phyloP scores from a whole-genome alignment of 2,329 filamentous ascomycete genomes.

The Harringtonia lauricola region DNA sequence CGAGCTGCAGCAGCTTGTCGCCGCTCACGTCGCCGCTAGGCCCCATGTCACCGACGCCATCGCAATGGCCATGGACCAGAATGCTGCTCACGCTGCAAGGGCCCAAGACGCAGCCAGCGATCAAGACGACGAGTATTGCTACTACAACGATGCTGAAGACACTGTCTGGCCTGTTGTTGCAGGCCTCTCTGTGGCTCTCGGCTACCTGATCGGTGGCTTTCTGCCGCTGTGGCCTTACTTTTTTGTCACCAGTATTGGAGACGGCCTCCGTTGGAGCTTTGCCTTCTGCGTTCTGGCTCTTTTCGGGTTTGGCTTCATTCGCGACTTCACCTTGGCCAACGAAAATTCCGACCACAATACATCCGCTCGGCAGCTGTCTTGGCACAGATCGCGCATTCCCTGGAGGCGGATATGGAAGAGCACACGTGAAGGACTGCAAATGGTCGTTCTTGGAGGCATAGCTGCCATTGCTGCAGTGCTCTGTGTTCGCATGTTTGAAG shows the following conservation, averaged over 20 bases:
- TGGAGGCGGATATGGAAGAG: conserved; percentile 15
- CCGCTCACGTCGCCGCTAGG: conserved; percentile 8
- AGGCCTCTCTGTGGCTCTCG: conserved; percentile 17
- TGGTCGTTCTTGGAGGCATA: conserved; percentile 20
- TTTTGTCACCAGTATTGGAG: conserved; percentile 15
- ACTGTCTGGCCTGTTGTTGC: conserved; percentile 13
- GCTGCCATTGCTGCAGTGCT: conserved; percentile 19
- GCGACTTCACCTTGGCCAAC: conserved; percentile 13
- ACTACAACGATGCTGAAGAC: neutral
- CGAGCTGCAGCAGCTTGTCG: conserved; percentile 11
- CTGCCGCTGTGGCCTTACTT: conserved; percentile 21
- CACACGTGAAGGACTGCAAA: conserved; percentile 18
- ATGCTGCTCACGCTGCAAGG: neutral
- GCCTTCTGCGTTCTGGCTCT: conserved; percentile 18
- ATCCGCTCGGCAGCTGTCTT: neutral
- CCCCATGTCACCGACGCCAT: conserved; percentile 4
- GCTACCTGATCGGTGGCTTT: conserved; percentile 19
- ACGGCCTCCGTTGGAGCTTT: conserved; percentile 21
- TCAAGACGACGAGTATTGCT: conserved; percentile 2
- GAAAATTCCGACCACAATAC: neutral
- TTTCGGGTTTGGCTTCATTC: conserved; percentile 19
- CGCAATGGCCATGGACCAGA: neutral
- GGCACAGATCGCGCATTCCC: conserved; percentile 2
- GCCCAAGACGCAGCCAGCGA: neutral
- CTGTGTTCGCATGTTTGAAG: conserved; percentile 17